phyloP scores from a whole-genome alignment of 176 grass and related monocot genomes.

The Musa schizocarpa region DNA sequence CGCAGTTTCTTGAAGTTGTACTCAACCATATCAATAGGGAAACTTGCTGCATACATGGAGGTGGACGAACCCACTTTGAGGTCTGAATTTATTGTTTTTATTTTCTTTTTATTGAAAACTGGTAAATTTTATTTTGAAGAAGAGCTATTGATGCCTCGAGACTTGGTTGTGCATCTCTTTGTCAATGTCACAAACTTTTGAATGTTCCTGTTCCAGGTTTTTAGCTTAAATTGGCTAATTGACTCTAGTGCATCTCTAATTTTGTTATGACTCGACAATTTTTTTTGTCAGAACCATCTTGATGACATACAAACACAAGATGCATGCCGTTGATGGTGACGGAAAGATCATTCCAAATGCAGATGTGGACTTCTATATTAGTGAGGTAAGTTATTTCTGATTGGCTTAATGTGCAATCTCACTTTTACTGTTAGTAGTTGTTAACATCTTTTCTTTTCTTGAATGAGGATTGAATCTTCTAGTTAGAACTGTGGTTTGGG shows the following conservation, averaged over 20 bases:
- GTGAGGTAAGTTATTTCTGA: constrained; percentile 40
- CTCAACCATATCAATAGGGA: constrained; percentile 72
- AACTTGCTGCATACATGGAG: constrained; percentile 94
- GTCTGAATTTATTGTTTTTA: constrained; percentile 30
- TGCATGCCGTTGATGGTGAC: constrained; percentile 80
- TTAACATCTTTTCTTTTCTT: neutral
- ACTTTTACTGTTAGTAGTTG: neutral
- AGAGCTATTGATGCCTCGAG: neutral
- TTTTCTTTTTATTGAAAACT: constrained; percentile 1
- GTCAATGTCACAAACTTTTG: neutral
- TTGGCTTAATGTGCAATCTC: neutral
- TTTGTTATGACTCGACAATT: neutral
- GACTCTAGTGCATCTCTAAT: neutral
- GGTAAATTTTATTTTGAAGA: neutral
- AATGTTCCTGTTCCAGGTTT: too few relatives aligned
- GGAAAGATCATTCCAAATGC: constrained; percentile 82
- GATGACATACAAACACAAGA: constrained; percentile 97
- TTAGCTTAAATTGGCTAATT: neutral
- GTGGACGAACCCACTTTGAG: constrained; percentile 83
- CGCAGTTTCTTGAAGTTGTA: constrained; percentile 82
- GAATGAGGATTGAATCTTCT: neutral
- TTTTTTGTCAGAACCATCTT: constrained; percentile 62
- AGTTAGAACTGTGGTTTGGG: too few relatives aligned
- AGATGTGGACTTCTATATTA: constrained; percentile 87
- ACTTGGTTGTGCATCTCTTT: neutral